phyloP scores from a whole-genome alignment of 352 stramenopile species.

The Pythium volutum region DNA sequence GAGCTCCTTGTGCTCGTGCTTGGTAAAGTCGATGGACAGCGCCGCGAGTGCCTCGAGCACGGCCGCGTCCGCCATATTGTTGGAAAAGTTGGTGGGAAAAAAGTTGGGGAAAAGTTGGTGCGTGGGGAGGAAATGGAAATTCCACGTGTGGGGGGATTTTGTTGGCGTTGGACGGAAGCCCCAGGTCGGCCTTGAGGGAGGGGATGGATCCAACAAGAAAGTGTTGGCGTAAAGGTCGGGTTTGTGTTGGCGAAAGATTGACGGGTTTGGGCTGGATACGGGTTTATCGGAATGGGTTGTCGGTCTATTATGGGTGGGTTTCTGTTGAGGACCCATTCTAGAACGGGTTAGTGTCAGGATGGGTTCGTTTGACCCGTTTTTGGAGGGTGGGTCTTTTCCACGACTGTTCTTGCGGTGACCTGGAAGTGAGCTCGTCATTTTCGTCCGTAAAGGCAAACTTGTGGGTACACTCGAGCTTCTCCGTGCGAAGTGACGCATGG shows the following conservation, averaged over 20 bases:
- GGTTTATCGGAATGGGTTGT: not conserved
- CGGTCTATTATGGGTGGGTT: not conserved
- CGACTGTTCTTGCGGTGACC: conserved; percentile 15
- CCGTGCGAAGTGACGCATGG: not conserved
- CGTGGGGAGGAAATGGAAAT: conserved; percentile 1
- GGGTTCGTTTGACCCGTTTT: not conserved
- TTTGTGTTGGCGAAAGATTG: not conserved
- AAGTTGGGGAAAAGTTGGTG: not conserved
- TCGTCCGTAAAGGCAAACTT: not conserved
- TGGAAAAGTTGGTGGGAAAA: not conserved
- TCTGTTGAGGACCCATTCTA: not conserved
- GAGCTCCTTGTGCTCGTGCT: conserved; percentile 53
- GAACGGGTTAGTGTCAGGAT: not conserved
- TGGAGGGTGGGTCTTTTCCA: not conserved
- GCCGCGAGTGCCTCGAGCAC: conserved; percentile 56
- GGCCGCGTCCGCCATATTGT: conserved; percentile 49
- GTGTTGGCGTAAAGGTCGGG: conserved; percentile 1
- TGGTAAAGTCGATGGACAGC: conserved; percentile 55
- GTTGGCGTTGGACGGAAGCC: not conserved
- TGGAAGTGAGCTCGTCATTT: conserved; percentile 4
- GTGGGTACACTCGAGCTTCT: conserved; percentile 10
- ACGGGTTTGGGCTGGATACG: not conserved
- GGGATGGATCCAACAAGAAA: not conserved
- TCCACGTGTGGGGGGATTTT: conserved; percentile 11
- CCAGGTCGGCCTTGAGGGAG: not conserved